Base-by-base conservation (phyloP, 495 filamentous ascomycete genomes). In the Venustampulla echinocandica region DNA sequence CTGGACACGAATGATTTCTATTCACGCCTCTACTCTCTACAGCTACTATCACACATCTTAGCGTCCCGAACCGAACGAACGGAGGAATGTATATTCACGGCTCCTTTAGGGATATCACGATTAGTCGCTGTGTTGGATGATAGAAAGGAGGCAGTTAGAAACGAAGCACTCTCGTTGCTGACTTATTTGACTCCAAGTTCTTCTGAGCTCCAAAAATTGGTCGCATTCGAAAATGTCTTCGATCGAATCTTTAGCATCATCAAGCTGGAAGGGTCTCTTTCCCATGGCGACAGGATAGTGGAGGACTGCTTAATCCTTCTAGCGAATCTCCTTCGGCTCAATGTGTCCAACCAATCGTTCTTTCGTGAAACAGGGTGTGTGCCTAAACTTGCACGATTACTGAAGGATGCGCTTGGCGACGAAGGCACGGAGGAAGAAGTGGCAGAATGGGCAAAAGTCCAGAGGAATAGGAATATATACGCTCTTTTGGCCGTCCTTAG, bases 281-380 rank as follows among this genome's bases (percentile, higher is more conserved):
- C 74, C 5, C 79, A 87, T 54, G 93, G 93, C 15, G 89, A 86
- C n/a, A 85, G 90, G 42, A 76, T 87, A 20, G 84, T 95, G 11
- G 90, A 95, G 63, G 90, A 98, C 63, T 95, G 92, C 54, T 71
- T 98, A n/a, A 86, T 90, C 28, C 70, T 98, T 42, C 73, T 97
- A 14, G 87, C 87, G 23, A 95, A 96, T 59, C 75, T 98, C 17
- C 69, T 97, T n/a, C 78, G 82, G 34, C 74, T 89, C 49, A 97
- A 96, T 60, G 69, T 80, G 18, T 87, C 90, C 18, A 98, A 97
- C 59, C 93, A 97, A 63, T 90, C 86, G 25, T 83, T 87, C 52
- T 96, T 98, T 59, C 73, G 92, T 39, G 93, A 98, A 61, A 90
- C 84, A 27, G 89, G 87, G 0, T 90, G 82, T 56, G 77, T 95